A percentile compares a stretch with the other conserved stretches of the same genome.
Conservation (phyloP, 2,329 filamentous ascomycete species). For the Paraphoma sp. region DNA sequence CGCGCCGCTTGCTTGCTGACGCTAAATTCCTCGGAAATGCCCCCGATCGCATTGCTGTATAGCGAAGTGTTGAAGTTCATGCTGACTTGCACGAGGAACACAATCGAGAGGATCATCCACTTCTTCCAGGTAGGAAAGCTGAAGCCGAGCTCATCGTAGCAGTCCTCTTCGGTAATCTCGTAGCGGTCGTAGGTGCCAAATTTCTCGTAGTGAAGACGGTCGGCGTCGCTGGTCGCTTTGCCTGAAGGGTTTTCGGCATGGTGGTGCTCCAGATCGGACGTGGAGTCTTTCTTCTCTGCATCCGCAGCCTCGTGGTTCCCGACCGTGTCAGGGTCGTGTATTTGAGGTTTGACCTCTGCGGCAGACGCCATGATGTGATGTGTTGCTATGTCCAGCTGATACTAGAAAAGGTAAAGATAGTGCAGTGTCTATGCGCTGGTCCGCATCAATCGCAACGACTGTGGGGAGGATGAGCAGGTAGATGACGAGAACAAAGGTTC, state of each 20-base stretch:
- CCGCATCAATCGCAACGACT: not conserved
- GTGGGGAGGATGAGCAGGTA: not conserved
- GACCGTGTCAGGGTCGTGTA: conserved; percentile 25
- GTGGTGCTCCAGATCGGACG: conserved; percentile 23
- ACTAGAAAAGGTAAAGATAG: not conserved
- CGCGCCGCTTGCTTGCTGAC: conserved; percentile 74
- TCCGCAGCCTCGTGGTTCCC: conserved; percentile 18
- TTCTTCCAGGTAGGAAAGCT: conserved; percentile 59
- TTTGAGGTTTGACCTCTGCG: conserved; percentile 16
- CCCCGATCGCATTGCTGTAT: conserved; percentile 60
- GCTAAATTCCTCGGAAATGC: conserved; percentile 67
- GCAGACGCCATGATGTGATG: conserved; percentile 20
- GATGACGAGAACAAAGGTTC: not conserved
- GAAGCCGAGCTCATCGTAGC: conserved; percentile 59
- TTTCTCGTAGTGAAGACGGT: conserved; percentile 39
- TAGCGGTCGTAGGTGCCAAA: conserved; percentile 53
- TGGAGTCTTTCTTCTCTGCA: conserved; percentile 33
- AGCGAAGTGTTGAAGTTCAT: conserved; percentile 67
- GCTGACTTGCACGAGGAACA: conserved; percentile 61
- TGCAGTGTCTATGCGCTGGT: not conserved
- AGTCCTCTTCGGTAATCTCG: conserved; percentile 57
- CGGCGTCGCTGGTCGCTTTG: conserved; percentile 21
- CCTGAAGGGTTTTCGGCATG: conserved; percentile 23
- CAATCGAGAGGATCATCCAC: conserved; percentile 60
- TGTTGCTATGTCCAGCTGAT: not conserved